These are phyloP conservation scores for Neurospora sp. DNA, from an alignment of 495 filamentous ascomycete genomes.

Conservation along the genomic window DNA sequence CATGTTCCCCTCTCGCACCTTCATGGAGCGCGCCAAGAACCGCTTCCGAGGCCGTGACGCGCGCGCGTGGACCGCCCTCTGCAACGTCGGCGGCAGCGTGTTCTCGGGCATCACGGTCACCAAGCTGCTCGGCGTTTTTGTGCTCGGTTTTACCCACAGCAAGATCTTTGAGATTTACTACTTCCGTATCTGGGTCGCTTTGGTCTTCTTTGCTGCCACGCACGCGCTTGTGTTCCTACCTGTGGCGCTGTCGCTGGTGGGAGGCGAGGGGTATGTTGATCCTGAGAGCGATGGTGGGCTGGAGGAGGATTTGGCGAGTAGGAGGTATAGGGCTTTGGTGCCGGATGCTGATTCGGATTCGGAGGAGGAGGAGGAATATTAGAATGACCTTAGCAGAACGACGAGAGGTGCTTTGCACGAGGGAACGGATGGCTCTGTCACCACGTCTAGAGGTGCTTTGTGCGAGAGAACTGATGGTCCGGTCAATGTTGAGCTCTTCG, in stretches of 20 bases:
- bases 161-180: slow-evolving; percentile 99
- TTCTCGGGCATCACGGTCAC: slow-evolving; percentile 95
- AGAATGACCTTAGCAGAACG: not conserved
- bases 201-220: slow-evolving; percentile 78
- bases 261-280: slow-evolving; percentile 81
- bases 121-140: slow-evolving; percentile 83
- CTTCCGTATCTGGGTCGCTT: slow-evolving; percentile 88
- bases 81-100: slow-evolving; percentile 87
- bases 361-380: slow-evolving; percentile 4
- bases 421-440: not conserved
- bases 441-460: not conserved
- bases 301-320: slow-evolving; percentile 63
- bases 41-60: slow-evolving; percentile 68
- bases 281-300: slow-evolving; percentile 74
- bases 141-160: slow-evolving; percentile 86
- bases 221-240: slow-evolving; percentile 90
- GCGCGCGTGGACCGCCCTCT: slow-evolving; percentile 80
- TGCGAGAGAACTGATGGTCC: not conserved
- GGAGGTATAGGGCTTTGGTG: slow-evolving; percentile 35
- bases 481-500: not conserved
- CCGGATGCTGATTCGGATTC: slow-evolving; percentile 31
- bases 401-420: not conserved
- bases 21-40: slow-evolving; percentile 64
- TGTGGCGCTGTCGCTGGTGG: slow-evolving; percentile 76
- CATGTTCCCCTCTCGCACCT: slow-evolving; percentile 71